These are phyloP conservation scores for Xylariaceae sp. DNA, from an alignment of 2,329 filamentous ascomycete genomes.

Conservation along the genomic window DNA sequence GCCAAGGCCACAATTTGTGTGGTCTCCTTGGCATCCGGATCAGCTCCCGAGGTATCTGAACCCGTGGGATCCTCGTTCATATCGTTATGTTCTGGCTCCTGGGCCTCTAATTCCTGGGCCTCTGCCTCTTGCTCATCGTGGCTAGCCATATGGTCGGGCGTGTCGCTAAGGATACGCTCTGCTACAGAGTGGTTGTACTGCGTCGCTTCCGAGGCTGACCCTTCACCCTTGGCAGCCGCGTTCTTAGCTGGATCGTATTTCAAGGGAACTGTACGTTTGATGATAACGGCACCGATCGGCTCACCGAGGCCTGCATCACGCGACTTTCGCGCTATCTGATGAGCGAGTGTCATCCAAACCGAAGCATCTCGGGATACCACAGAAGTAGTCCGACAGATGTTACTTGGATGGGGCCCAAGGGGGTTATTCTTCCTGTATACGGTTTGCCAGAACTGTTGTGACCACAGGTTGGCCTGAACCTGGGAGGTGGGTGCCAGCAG, in stretches of 20 bases:
- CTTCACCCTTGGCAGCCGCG: conserved; percentile 14
- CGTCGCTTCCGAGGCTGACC: conserved; percentile 21
- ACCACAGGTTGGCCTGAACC: conserved; percentile 70
- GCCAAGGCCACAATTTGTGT: conserved; percentile 64
- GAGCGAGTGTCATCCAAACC: conserved; percentile 63
- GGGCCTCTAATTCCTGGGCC: conserved; percentile 1
- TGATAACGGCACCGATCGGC: conserved; percentile 67
- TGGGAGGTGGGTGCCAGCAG: conserved; percentile 69
- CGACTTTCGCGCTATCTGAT: conserved; percentile 56
- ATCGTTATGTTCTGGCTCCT: conserved; percentile 7
- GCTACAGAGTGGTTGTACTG: conserved; percentile 11
- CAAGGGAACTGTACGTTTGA: conserved; percentile 49
- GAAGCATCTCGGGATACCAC: conserved; percentile 61
- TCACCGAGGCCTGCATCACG: conserved; percentile 57
- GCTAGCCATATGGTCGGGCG: background rate
- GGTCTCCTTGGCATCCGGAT: conserved; percentile 28
- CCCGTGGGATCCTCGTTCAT: conserved; percentile 7
- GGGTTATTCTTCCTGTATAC: conserved; percentile 85
- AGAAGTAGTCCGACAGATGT: conserved; percentile 63
- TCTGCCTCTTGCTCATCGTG: conserved; percentile 1
- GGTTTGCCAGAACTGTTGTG: conserved; percentile 72
- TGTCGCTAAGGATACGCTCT: conserved; percentile 3
- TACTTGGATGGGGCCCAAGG: conserved; percentile 74
- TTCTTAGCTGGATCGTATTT: conserved; percentile 19
- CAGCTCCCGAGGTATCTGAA: conserved; percentile 16